A percentile compares a stretch with the other conserved stretches of the same genome.
Evolutionary conservation across 208 protist species (phyloP).

Genomic region (Trypanosoma congolense): DNA sequence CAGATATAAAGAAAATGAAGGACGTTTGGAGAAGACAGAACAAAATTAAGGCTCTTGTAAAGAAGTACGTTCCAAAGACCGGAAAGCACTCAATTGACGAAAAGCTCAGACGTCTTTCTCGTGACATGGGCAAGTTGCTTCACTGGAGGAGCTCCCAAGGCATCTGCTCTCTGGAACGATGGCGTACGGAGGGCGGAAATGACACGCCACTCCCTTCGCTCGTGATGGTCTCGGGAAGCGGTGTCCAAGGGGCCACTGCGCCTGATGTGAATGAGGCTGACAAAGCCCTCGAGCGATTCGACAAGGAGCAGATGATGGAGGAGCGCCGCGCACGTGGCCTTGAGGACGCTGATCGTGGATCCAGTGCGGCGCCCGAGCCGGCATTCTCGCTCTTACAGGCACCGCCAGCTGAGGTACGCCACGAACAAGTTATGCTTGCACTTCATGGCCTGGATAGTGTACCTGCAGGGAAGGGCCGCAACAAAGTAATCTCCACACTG

Average conservation of each 20-base stretch:
- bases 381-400: not conserved
- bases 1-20: conserved; percentile 1
- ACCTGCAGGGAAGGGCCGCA: not conserved
- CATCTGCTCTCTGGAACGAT: not conserved
- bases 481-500: not conserved
- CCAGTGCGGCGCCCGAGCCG: not conserved
- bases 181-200: not conserved
- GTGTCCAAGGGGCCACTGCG: not conserved
- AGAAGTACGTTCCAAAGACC: not conserved
- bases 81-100: not conserved
- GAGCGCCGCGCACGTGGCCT: not conserved
- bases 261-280: not conserved
- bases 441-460: not conserved
- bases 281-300: not conserved
- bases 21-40: not conserved
- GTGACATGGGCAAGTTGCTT: not conserved
- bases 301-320: not conserved
- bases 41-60: not conserved
- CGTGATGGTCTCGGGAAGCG: not conserved
- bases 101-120: not conserved
- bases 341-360: not conserved
- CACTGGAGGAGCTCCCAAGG: not conserved
- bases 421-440: not conserved
- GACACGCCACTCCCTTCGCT: not conserved
- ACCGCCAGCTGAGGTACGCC: not conserved